These are phyloP conservation scores for Syncephalis plumigaleata DNA, from an alignment of 371 early-diverging fungal species.

Conservation along the genomic window DNA sequence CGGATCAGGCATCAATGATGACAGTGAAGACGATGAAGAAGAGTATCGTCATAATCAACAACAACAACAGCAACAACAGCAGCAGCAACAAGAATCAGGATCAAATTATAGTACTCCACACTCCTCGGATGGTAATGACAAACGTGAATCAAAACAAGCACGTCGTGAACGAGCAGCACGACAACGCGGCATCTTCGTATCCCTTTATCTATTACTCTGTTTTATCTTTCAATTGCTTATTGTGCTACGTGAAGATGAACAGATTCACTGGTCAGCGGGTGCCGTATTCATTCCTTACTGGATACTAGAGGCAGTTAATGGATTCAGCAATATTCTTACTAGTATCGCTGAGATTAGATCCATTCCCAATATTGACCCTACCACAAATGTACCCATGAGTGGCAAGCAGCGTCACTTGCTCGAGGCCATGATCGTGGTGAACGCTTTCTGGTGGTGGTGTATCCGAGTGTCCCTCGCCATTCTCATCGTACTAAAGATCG, in stretches of 20 bases:
- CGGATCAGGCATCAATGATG: constrained; percentile 5
- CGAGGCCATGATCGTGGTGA: constrained; percentile 8
- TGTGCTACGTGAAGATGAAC: constrained; percentile 22
- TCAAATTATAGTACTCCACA: constrained; percentile 17
- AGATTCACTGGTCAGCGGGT: constrained; percentile 27
- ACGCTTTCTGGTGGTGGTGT: constrained; percentile 33
- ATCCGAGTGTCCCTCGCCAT: constrained; percentile 33
- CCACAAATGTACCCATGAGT: constrained; percentile 1
- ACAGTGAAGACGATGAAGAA: constrained; percentile 9
- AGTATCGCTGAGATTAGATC: too few relatives aligned
- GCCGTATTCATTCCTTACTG: constrained; percentile 58
- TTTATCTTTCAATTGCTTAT: constrained; percentile 32
- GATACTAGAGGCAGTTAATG: constrained; percentile 30
- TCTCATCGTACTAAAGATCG: constrained; percentile 39
- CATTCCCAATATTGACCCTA: background rate
- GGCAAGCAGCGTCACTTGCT: constrained; percentile 2
- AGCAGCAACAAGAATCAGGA: background rate
- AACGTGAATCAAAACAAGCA: constrained; percentile 27
- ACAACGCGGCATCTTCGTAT: background rate
- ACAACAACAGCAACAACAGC: too few relatives aligned
- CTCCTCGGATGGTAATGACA: constrained; percentile 29
- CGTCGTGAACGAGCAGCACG: too few relatives aligned
- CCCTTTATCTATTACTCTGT: constrained; percentile 13
- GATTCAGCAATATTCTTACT: too few relatives aligned
- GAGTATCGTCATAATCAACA: too few relatives aligned